Base-by-base conservation (phyloP, 164 flowering plant species). In the Brasenia schreberi region DNA sequence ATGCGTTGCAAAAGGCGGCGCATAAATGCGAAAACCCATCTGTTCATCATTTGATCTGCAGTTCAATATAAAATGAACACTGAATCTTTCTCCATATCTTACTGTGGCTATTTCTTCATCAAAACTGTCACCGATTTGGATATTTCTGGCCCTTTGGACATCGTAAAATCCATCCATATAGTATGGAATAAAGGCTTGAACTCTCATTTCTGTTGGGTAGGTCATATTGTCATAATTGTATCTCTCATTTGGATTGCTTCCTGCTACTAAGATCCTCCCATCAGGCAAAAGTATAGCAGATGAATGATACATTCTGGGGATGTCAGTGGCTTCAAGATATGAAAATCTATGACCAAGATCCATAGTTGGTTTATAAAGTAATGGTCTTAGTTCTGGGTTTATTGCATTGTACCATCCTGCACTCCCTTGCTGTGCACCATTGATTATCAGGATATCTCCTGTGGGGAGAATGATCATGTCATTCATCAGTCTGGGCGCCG, bases 271-370 rank as follows among this genome's bases (percentile, higher is more conserved):
- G 66, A 89, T 72, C 59, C 86, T 80, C 33, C 96, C 92, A 69
- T 87, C 84, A 4, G 89, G 88, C 18, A 87, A 70, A 66, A 89
- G 79, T 43, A 77, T 16, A 2, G 96, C 87, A 3, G 92, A 75
- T 5, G 96, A 87, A 62, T 86, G 96, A 43, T 83, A 88, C 87
- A 89, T 77, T 74, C 96, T 69, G 0, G 90, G 68, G 17, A 89
- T 72, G 19, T 70, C 77, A 0, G 92, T 77, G 7, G 81, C 27
- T 14, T 70, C 75, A 45, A 82, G 72, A n/a, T 70, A 70, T 14
- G 78, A 67, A 62, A 87, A 89, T 43, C 88, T 71, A 10, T 49
- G 61, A 33, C 84, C 83, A n/a, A 52, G 19, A 19, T 0, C 42
- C 16, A 70, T 76, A 42, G 65, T 78, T 4, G 92, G 88, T 4